Evolutionary conservation across 2,329 filamentous ascomycete genomes (phyloP), one percentile per base, ranked within the genome.

Genomic region (Verticillium longisporum): DNA sequence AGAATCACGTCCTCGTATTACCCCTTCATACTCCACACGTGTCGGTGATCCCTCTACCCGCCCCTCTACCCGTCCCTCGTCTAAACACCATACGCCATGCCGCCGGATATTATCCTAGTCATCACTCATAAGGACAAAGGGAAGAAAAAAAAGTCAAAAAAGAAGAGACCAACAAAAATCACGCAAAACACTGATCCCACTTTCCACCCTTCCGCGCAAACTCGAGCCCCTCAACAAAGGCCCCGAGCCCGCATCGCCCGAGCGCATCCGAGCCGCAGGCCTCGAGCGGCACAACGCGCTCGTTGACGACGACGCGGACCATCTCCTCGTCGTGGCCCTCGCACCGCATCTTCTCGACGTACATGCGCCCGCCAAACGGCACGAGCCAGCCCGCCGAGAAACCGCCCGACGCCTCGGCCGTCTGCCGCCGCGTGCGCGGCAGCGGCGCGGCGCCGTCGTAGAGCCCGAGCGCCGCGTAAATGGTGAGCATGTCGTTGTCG

Each of bases 331-430:
- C 65, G n/a, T 75, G 72, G 13, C 60, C 66, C 66, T 62, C 60
- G 72, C 93, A 97, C 50, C 74, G 75, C 84, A 97, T 87, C 80
- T 94, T 95, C 80, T 97, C 93, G 38, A 97, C 85, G 72, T 96
- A 96, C 73, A 92, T 83, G 59, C 92, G 81, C 18, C 85, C 88
- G 0, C 83, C 90, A 74, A 97, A 97, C 0, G 93, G 90, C 18
- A 96, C 91, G 0, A 86, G 84, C 88, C 90, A 94, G 14, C 88
- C 83, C 0, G 91, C 85, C 11, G 89, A 88, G 72, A 86, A 97
- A 3, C 91, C 91, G 38, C 83, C 79, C 1, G 83, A 82, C 61
- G 86, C 72, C 6, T 74, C 66, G 0, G 83, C 78, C 54, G 81
- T 76, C 45, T 81, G 71, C 32, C 85, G 73, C 6, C 77, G 78